Conservation (phyloP, 352 stramenopile species). For the Phytopythium montanum region DNA sequence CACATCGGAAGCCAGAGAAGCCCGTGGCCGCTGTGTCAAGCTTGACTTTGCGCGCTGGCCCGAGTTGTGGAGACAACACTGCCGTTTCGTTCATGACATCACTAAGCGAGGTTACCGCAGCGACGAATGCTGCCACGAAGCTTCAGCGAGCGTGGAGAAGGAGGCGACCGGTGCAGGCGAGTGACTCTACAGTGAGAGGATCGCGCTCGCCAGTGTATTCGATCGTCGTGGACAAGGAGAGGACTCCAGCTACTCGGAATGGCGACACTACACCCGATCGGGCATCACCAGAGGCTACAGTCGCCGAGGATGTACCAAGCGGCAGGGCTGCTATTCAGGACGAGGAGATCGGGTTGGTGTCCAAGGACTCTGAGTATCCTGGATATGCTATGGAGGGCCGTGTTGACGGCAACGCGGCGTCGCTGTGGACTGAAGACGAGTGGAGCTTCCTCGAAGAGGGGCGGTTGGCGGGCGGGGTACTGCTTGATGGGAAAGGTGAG, state of each 20-base stretch:
- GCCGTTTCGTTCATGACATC: background rate
- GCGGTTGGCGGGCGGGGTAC: constrained; percentile 10
- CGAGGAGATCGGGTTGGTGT: too few relatives aligned
- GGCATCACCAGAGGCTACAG: background rate
- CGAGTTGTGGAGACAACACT: background rate
- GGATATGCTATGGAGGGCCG: too few relatives aligned
- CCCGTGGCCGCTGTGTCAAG: background rate
- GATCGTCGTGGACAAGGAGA: background rate
- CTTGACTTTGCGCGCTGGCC: background rate
- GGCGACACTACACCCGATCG: too few relatives aligned
- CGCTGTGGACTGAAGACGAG: constrained; percentile 41
- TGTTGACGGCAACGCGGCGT: background rate
- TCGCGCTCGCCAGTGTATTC: background rate
- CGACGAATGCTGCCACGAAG: background rate
- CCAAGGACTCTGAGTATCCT: too few relatives aligned
- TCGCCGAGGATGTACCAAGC: background rate
- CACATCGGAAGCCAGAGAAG: background rate
- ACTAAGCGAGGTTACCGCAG: background rate
- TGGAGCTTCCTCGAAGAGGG: constrained; percentile 52
- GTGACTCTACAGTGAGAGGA: background rate
- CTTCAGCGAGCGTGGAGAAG: background rate
- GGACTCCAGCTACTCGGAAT: background rate
- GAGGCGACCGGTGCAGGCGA: background rate
- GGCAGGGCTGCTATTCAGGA: background rate
- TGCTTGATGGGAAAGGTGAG: constrained; percentile 15